Evolutionary conservation across 129 eudicot genomes (phyloP).

Genomic region (Flaveria robusta): DNA sequence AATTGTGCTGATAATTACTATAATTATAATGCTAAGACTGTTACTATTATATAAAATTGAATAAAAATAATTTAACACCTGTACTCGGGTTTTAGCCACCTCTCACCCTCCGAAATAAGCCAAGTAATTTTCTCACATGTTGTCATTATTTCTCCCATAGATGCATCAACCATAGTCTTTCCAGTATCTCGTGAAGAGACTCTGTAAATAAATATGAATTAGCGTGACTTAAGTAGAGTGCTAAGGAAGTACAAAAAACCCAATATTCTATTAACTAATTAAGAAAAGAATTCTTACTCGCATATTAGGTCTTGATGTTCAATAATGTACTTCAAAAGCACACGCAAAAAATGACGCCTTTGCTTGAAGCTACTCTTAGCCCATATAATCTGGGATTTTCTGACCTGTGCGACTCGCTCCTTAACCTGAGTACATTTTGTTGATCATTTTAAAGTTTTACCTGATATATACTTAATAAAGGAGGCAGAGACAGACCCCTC

Average conservation of each 20-base stretch:
- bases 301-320: slow-evolving; percentile 98
- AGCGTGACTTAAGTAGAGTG: slow-evolving; percentile 15
- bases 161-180: slow-evolving; percentile 98
- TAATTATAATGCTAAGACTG: neutral
- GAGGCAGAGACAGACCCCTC: slow-evolving; percentile 20
- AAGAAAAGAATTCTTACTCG: slow-evolving; percentile 56
- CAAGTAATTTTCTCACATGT: slow-evolving; percentile 98
- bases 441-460: slow-evolving; percentile 20
- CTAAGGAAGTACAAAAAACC: neutral
- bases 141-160: slow-evolving; percentile 97
- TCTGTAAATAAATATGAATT: slow-evolving; percentile 39
- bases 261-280: neutral
- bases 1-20: slow-evolving; percentile 1
- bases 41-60: neutral
- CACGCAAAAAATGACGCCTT: slow-evolving; percentile 93
- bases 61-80: slow-evolving; percentile 45
- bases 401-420: slow-evolving; percentile 91
- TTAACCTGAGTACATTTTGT: slow-evolving; percentile 53
- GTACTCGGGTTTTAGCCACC: slow-evolving; percentile 92
- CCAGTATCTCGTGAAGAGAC: slow-evolving; percentile 98
- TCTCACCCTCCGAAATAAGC: slow-evolving; percentile 97
- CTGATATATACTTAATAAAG: slow-evolving; percentile 10
- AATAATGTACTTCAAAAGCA: slow-evolving; percentile 87
- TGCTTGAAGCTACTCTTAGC: slow-evolving; percentile 95
- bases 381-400: slow-evolving; percentile 92